Evolutionary conservation across 1,284 basidiomycete species (phyloP).

Genomic region (Chondrostereum purpureum): DNA sequence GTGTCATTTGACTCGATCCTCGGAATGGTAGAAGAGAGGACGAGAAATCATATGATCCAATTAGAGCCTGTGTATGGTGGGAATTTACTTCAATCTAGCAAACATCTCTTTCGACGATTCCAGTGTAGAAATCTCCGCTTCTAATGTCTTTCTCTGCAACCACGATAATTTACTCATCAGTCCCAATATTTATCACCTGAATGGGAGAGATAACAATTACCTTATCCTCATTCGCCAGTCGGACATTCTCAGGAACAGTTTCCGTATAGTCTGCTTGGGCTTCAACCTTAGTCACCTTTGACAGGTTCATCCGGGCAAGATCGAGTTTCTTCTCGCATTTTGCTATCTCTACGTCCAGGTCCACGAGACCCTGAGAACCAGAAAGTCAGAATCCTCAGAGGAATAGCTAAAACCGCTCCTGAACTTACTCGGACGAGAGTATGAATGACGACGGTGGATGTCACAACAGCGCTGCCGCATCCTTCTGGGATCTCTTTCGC

Average conservation of each 20-base stretch:
- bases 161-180: constrained; percentile 10
- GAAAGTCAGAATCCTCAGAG: neutral
- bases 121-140: constrained; percentile 58
- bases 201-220: constrained; percentile 32
- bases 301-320: constrained; percentile 59
- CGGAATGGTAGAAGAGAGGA: no score
- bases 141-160: constrained; percentile 50
- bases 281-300: constrained; percentile 75
- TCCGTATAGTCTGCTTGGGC: constrained; percentile 71
- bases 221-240: constrained; percentile 73
- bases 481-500: constrained; percentile 73
- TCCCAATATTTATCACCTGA: constrained; percentile 9
- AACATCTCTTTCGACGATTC: constrained; percentile 59
- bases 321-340: constrained; percentile 86
- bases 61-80: neutral
- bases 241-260: constrained; percentile 75
- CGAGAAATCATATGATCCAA: neutral
- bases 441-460: constrained; percentile 69
- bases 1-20: no score
- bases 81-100: constrained; percentile 35
- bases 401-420: neutral
- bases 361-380: constrained; percentile 67
- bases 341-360: constrained; percentile 76
- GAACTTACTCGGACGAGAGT: constrained; percentile 76
- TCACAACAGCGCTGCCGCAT: constrained; percentile 82